Evolutionary conservation across 345 rosid genomes (phyloP).

Genomic region (Sapria himalayana): DNA sequence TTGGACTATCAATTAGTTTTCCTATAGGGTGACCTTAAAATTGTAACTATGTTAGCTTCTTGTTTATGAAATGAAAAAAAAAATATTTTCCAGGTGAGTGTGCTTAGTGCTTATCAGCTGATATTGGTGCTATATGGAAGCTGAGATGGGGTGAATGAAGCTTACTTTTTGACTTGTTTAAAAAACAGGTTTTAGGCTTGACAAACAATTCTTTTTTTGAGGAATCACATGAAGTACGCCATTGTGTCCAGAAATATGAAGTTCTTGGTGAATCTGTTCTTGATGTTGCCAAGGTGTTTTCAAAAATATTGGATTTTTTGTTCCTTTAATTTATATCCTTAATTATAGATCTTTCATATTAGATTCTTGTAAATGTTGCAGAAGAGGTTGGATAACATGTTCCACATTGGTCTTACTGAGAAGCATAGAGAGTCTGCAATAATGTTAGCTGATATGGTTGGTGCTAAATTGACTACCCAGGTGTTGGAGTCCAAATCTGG

Average conservation of each 20-base stretch:
- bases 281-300: constrained; percentile 64
- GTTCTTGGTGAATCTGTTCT: constrained; percentile 60
- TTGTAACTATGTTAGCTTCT: no score
- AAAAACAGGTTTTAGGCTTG: constrained; percentile 71
- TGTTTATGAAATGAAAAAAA: no score
- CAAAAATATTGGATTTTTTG: constrained; percentile 7
- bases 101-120: no score
- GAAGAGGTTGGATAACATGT: constrained; percentile 87
- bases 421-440: constrained; percentile 85
- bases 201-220: constrained; percentile 65
- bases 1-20: no score
- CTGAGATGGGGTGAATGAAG: no score
- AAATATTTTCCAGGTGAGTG: no score
- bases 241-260: constrained; percentile 51
- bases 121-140: no score
- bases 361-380: constrained; percentile 42
- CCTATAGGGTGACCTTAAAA: no score
- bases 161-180: constrained; percentile 6
- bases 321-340: constrained; percentile 10
- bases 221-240: constrained; percentile 70
- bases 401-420: constrained; percentile 89
- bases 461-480: constrained; percentile 79
- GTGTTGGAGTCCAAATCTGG: constrained; percentile 16
- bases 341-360: constrained; percentile 19
- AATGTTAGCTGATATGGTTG: constrained; percentile 80